These are phyloP conservation scores for Monarda citriodora DNA, from an alignment of 305 asterid genomes.

Conservation along the genomic window DNA sequence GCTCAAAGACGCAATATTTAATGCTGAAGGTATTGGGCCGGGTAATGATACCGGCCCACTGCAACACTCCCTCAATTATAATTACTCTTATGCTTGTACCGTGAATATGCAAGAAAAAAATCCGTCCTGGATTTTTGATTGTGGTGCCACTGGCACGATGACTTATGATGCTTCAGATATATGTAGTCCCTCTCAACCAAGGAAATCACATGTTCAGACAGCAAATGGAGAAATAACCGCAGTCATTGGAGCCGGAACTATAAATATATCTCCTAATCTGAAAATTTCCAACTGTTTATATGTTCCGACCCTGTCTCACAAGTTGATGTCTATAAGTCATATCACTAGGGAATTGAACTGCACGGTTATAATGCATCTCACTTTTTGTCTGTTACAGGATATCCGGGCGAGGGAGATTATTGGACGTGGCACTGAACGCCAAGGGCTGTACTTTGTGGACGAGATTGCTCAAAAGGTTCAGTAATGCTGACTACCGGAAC, in stretches of 20 bases:
- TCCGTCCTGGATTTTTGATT: no score
- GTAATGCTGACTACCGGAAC: slow-evolving; percentile 1
- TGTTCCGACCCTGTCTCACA: background rate
- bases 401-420: background rate
- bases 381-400: background rate
- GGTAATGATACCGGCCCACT: no score
- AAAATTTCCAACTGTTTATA: background rate
- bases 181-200: background rate
- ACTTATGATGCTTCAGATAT: background rate
- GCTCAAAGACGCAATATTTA: no score
- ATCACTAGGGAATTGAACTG: background rate
- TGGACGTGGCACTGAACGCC: no score
- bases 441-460: background rate
- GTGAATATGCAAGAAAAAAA: no score
- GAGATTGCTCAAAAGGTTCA: background rate
- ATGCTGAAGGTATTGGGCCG: no score
- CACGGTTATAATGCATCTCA: background rate
- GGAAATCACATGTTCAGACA: background rate
- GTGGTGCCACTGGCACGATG: slow-evolving; percentile 9
- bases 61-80: no score
- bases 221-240: background rate
- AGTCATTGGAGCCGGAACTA: no score
- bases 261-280: background rate
- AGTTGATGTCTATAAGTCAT: background rate
- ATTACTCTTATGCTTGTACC: no score